These are phyloP conservation scores for Saccharomycopsis fodiens DNA, from an alignment of 805 yeast genomes.

Conservation along the genomic window DNA sequence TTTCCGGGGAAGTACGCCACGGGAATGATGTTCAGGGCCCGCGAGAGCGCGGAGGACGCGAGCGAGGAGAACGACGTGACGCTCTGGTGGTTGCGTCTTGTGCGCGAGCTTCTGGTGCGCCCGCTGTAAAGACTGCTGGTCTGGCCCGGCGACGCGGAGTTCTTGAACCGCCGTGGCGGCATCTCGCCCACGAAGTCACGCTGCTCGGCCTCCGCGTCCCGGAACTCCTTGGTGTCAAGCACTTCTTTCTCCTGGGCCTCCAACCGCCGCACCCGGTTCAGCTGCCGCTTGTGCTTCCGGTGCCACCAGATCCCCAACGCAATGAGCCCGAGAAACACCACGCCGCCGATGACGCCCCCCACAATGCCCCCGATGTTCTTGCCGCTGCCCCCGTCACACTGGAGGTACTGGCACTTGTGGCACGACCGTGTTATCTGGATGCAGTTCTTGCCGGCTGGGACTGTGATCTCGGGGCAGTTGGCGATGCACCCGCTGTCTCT, in stretches of 20 bases:
- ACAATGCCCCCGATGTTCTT: slow-evolving; percentile 21
- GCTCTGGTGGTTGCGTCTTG: background rate
- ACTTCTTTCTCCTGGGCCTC: slow-evolving; percentile 20
- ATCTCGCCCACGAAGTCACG: background rate
- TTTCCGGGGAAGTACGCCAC: slow-evolving; percentile 87
- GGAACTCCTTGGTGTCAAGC: slow-evolving; percentile 8
- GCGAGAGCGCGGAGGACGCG: slow-evolving; percentile 63
- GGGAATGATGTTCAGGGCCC: slow-evolving; percentile 83
- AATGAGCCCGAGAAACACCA: slow-evolving; percentile 11
- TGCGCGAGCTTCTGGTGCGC: background rate
- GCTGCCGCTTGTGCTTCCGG: slow-evolving; percentile 14
- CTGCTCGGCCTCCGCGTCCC: background rate
- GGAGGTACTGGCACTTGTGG: slow-evolving; percentile 8
- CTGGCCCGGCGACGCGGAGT: slow-evolving; percentile 2
- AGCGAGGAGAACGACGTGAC: slow-evolving; percentile 22
- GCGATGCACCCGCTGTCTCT: background rate
- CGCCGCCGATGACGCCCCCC: slow-evolving; percentile 20
- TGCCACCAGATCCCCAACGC: slow-evolving; percentile 18
- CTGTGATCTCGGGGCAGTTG: background rate
- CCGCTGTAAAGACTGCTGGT: slow-evolving; percentile 13
- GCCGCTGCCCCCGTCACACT: slow-evolving; percentile 7
- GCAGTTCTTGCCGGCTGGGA: slow-evolving; percentile 5
- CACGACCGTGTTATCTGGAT: slow-evolving; percentile 7
- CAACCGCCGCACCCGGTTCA: slow-evolving; percentile 12
- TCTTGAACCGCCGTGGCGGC: background rate